Conservation (phyloP, 768 basidiomycete genomes). For the Dioszegia crocea region DNA sequence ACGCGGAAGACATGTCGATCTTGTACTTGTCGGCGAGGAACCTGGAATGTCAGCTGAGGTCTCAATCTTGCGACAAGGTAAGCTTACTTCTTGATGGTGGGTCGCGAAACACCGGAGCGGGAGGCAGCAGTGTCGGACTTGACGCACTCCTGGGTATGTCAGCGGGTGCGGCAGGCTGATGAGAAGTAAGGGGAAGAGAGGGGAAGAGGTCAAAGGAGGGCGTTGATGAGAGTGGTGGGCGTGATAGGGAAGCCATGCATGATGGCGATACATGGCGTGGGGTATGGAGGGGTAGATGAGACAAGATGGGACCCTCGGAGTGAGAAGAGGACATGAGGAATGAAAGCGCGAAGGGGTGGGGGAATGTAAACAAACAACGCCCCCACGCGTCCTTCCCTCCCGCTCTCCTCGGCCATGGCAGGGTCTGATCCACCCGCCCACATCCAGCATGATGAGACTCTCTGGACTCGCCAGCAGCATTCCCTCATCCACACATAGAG, state of each 20-base stretch:
- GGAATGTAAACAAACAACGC: conserved; percentile 10
- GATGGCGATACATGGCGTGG: neutral
- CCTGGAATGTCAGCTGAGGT: conserved; percentile 51
- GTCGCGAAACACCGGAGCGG: conserved; percentile 69
- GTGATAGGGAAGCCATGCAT: no score
- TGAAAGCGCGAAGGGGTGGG: neutral
- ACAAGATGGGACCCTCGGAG: neutral
- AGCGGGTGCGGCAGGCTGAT: conserved; percentile 1
- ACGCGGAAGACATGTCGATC: conserved; percentile 67
- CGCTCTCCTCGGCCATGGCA: no score
- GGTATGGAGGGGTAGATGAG: neutral
- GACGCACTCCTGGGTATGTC: conserved; percentile 64
- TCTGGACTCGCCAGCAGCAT: no score
- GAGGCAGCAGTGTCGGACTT: conserved; percentile 61
- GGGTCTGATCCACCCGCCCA: neutral
- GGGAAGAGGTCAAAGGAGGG: no score
- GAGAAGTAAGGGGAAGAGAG: no score
- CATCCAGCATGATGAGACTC: no score
- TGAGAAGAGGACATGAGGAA: neutral
- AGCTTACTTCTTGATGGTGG: conserved; percentile 73
- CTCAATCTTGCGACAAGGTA: neutral
- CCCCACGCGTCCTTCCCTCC: neutral
- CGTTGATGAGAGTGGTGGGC: no score
- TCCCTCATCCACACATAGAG: no score
- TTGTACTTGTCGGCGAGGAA: conserved; percentile 80